These are phyloP conservation scores for Diaporthe aspalathi DNA, from an alignment of 2,329 filamentous ascomycete genomes.

Conservation along the genomic window DNA sequence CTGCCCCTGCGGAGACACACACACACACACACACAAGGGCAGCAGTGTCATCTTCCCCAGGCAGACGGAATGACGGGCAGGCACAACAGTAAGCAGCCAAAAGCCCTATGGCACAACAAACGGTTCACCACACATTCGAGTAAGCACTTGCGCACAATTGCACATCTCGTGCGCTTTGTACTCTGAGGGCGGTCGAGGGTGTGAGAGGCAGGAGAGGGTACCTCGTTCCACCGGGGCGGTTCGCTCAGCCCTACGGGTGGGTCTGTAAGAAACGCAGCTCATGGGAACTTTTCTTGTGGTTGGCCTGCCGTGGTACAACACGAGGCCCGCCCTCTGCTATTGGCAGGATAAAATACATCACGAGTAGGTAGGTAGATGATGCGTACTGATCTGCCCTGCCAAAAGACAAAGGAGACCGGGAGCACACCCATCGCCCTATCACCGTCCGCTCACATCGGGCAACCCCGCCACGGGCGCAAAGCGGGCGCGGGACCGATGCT, in stretches of 20 bases:
- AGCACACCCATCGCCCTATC: background rate
- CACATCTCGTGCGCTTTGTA: background rate
- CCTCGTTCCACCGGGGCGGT: conserved; percentile 5
- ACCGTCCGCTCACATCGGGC: background rate
- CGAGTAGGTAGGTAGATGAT: background rate
- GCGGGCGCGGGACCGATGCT: conserved; percentile 1
- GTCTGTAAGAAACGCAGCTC: conserved; percentile 2
- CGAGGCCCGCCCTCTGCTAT: background rate
- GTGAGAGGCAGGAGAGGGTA: background rate
- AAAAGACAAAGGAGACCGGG: too few relatives aligned
- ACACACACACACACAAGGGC: too few relatives aligned
- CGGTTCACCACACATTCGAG: background rate
- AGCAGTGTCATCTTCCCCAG: conserved; percentile 20
- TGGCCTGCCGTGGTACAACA: background rate
- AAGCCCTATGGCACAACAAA: background rate
- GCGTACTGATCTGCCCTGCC: background rate
- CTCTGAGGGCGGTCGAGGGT: background rate
- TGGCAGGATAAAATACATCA: background rate
- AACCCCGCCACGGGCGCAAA: background rate
- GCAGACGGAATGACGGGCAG: background rate
- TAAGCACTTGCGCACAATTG: conserved; percentile 16
- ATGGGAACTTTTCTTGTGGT: background rate
- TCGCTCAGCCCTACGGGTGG: conserved; percentile 22
- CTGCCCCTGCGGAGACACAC: background rate
- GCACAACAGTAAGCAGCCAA: conserved; percentile 22